Base-by-base conservation (phyloP, 2,329 filamentous ascomycete species). In the Beauveria brongniartii region DNA sequence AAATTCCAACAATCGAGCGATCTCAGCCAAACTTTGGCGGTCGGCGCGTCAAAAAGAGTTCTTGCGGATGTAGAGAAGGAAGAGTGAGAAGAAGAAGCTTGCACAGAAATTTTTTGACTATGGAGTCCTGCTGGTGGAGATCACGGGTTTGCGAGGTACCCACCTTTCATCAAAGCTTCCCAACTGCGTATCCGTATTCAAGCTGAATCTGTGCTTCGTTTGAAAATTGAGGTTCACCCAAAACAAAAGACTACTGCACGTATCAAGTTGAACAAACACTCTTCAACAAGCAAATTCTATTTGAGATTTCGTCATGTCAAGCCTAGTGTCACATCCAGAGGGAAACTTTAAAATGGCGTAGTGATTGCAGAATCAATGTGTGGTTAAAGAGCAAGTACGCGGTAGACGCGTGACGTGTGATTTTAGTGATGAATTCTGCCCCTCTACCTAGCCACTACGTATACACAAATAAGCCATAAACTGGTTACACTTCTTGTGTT, bases 111-210 rank as follows among this genome's bases (percentile, higher is more conserved):
- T 61, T 61, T 40, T n/a, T 24, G 34, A 16, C 44, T 50, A 44
- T 22, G 53, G 59, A 61, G 59, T 37, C 56, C 22, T 12, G 8
- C 10, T 28, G 28, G 48, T 53, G 54, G 41, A 53, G 53, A 61
- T 61, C 47, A 61, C 48, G 60, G 30, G 54, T 52, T 52, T 61
- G 26, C 18, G 12, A 61, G 20, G 28, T 55, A 22, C 16, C 60
- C 60, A 58, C 54, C 47, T 61, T 61, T 61, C 26, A 8, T 9
- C 16, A 34, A 2, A 51, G 48, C 28, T 22, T 37, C 28, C 16
- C 18, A n/a, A 30, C 28, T 10, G 41, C 57, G 50, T 48, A 53
- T 40, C 26, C 46, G 41, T 48, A 56, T 56, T 40, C 46, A 34
- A 20, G 16, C 26, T 28, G n/a, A 7, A 24, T 24, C 16, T 50